A percentile compares a stretch with the other conserved stretches of the same genome.
Evolutionary conservation across 257 asterid species (phyloP).

Genomic region (Fraxinus anomala): DNA sequence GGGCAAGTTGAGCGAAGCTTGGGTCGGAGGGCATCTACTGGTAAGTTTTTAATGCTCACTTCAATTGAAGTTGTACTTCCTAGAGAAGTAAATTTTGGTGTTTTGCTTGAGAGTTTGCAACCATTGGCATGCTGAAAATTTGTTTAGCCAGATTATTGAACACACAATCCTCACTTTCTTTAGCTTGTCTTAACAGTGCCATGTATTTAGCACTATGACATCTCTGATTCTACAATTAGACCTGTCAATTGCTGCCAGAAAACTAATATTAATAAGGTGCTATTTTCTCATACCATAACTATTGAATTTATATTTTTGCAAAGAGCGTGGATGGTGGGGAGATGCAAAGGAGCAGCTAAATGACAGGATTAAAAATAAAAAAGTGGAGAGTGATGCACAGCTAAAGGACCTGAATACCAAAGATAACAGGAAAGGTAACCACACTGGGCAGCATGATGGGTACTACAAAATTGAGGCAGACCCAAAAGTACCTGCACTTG

Average conservation of each 20-base stretch:
- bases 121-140: not conserved
- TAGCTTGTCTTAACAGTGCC: not conserved
- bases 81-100: not conserved
- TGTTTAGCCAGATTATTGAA: not conserved
- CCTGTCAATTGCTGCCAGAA: not conserved
- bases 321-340: conserved; percentile 80
- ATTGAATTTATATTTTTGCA: not conserved
- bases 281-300: not conserved
- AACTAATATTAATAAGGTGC: not conserved
- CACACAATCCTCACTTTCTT: not conserved
- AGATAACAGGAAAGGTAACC: conserved; percentile 46
- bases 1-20: conserved; percentile 66
- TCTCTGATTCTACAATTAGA: not conserved
- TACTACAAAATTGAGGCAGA: conserved; percentile 60
- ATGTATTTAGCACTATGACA: not conserved
- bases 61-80: not conserved
- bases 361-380: conserved; percentile 34
- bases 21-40: conserved; percentile 48
- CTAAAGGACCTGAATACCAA: conserved; percentile 47
- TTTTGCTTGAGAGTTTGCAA: not conserved
- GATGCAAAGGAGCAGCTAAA: conserved; percentile 51
- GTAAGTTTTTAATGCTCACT: conserved; percentile 36
- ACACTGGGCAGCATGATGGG: conserved; percentile 64
- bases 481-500: conserved; percentile 49
- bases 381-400: conserved; percentile 35